Evolutionary conservation across 306 rosid genomes (phyloP).

Genomic region (Acmispon strigosus): DNA sequence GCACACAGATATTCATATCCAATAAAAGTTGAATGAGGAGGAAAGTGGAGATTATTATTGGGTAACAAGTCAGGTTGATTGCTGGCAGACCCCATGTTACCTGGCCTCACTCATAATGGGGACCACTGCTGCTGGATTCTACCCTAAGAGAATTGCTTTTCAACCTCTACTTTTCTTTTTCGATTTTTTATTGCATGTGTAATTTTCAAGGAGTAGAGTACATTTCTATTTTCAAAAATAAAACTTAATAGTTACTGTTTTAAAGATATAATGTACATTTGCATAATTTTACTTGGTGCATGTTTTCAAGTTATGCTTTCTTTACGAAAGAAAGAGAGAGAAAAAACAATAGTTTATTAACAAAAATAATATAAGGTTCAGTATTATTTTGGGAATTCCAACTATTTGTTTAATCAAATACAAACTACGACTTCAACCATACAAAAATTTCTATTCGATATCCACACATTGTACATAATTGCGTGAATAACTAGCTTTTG

Average conservation of each 20-base stretch:
- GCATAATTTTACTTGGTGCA: not conserved
- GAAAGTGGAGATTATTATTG: not conserved
- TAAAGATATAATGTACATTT: not conserved
- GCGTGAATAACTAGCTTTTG: too few species aligned
- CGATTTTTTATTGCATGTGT: not conserved
- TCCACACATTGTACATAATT: too few species aligned
- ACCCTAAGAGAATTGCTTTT: not conserved
- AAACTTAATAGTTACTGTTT: not conserved
- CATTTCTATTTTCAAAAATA: not conserved
- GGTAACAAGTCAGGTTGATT: not conserved
- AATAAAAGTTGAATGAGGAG: not conserved
- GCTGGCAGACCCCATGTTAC: not conserved
- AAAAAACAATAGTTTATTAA: too few species aligned
- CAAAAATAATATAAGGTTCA: too few species aligned
- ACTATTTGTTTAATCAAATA: too few species aligned
- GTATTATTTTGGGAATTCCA: too few species aligned
- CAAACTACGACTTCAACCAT: too few species aligned
- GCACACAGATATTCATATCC: not conserved
- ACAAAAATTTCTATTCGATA: too few species aligned
- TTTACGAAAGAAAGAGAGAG: too few species aligned
- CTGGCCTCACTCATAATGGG: not conserved
- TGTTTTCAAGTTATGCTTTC: too few species aligned
- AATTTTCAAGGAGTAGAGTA: not conserved
- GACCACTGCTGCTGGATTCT: not conserved
- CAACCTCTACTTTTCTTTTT: slow-evolving; percentile 1